Conservation (phyloP, 371 early-diverging fungal genomes). For the Lichtheimia ramosa region DNA sequence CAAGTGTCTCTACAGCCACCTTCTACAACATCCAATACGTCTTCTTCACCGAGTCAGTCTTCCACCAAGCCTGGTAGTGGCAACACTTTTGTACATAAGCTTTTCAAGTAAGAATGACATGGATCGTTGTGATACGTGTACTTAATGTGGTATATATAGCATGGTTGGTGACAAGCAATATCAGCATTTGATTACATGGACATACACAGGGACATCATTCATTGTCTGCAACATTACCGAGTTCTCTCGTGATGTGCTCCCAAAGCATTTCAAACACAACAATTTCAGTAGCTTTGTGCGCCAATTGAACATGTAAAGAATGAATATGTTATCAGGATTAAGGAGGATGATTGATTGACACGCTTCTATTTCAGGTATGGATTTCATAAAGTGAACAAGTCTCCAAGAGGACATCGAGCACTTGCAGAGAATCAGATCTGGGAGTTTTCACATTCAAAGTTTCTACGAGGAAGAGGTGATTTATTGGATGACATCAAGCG, state of each 20-base stretch:
- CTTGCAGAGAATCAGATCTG: conserved; percentile 85
- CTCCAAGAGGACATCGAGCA: conserved; percentile 81
- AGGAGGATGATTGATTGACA: conserved; percentile 7
- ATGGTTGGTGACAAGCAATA: conserved; percentile 77
- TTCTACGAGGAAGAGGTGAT: conserved; percentile 77
- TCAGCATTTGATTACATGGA: conserved; percentile 82
- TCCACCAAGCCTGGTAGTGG: conserved; percentile 13
- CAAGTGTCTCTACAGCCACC: conserved; percentile 32
- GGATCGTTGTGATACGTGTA: neutral
- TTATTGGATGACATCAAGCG: conserved; percentile 84
- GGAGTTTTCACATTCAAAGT: conserved; percentile 91
- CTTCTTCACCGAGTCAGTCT: neutral
- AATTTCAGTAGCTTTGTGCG: conserved; percentile 86
- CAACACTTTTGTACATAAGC: conserved; percentile 31
- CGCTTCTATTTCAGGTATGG: conserved; percentile 56
- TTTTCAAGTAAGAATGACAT: conserved; percentile 34
- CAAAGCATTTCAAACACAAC: conserved; percentile 83
- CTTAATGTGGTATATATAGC: conserved; percentile 26
- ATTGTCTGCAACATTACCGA: conserved; percentile 84
- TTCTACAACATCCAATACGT: conserved; percentile 7
- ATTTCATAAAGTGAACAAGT: conserved; percentile 87
- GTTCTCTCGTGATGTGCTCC: conserved; percentile 76
- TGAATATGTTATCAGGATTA: neutral
- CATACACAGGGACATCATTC: conserved; percentile 80
- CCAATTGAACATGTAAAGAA: conserved; percentile 81